phyloP scores from a whole-genome alignment of 2,329 filamentous ascomycete genomes.

The Elsinoe arachidis region DNA sequence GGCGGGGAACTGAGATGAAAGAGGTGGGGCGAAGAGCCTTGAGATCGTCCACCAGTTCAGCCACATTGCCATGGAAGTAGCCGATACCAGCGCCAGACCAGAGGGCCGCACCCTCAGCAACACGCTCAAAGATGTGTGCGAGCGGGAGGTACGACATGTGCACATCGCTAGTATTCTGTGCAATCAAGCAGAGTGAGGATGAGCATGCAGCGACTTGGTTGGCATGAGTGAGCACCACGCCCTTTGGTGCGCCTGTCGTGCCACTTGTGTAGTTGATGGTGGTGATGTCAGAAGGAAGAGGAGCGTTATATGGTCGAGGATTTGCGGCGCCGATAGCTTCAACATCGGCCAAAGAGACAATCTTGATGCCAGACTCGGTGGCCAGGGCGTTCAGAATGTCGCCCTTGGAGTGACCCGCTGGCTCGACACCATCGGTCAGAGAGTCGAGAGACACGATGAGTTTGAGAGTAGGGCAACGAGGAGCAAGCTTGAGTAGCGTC shows the following conservation, averaged over 20 bases:
- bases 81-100: slow-evolving; percentile 14
- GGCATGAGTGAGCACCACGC: slow-evolving; percentile 71
- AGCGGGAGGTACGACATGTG: slow-evolving; percentile 36
- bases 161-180: slow-evolving; percentile 2
- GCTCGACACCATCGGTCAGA: slow-evolving; percentile 2
- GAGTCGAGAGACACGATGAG: slow-evolving; percentile 15
- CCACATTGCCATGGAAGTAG: slow-evolving; percentile 15
- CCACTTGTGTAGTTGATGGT: slow-evolving; percentile 61
- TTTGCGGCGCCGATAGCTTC: slow-evolving; percentile 14
- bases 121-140: slow-evolving; percentile 15
- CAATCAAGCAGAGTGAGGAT: slow-evolving; percentile 29
- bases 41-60: slow-evolving; percentile 15
- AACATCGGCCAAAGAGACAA: slow-evolving; percentile 12
- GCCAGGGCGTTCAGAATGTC: slow-evolving; percentile 40
- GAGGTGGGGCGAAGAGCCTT: slow-evolving; percentile 13
- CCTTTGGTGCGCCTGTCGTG: slow-evolving; percentile 75
- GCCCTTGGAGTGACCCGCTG: slow-evolving; percentile 10
- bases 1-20: slow-evolving; percentile 12
- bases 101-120: slow-evolving; percentile 11
- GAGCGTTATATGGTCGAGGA: slow-evolving; percentile 14
- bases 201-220: slow-evolving; percentile 62
- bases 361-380: slow-evolving; percentile 10
- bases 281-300: slow-evolving; percentile 13
- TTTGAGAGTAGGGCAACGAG: slow-evolving; percentile 13
- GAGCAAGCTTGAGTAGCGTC: slow-evolving; percentile 13